phyloP scores from a whole-genome alignment of 2,329 filamentous ascomycete genomes.

The Dactylellina sp. region DNA sequence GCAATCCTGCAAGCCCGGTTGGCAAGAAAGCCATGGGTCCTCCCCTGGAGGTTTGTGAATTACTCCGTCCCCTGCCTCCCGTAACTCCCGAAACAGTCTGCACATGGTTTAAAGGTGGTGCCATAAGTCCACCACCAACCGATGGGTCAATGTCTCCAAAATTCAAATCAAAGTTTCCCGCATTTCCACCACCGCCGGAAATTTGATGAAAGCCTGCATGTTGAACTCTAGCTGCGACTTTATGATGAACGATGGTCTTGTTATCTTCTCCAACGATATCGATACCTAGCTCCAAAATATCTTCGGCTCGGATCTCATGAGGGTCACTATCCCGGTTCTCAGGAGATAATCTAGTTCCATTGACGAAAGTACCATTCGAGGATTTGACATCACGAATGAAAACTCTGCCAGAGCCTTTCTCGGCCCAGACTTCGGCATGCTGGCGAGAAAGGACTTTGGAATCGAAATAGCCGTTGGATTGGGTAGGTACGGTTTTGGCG shows the following conservation, averaged over 20 bases:
- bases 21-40: constrained; percentile 62
- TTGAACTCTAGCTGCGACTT: constrained; percentile 95
- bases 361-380: constrained; percentile 98
- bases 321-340: constrained; percentile 98
- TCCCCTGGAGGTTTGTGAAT: constrained; percentile 68
- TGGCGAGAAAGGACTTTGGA: constrained; percentile 96
- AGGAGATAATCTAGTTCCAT: constrained; percentile 85
- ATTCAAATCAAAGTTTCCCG: constrained; percentile 85
- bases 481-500: constrained; percentile 91
- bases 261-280: constrained; percentile 99
- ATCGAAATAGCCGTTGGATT: constrained; percentile 94
- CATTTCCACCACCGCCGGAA: constrained; percentile 69
- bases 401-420: constrained; percentile 80
- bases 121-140: constrained; percentile 67
- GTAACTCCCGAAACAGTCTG: constrained; percentile 71
- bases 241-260: constrained; percentile 98
- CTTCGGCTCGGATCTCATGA: constrained; percentile 88
- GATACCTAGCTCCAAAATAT: constrained; percentile 93
- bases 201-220: constrained; percentile 80
- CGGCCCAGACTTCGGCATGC: constrained; percentile 95
- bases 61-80: constrained; percentile 67
- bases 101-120: constrained; percentile 74
- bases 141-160: constrained; percentile 89
- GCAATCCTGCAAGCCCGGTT: constrained; percentile 68
- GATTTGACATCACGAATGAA: constrained; percentile 98